phyloP scores from a whole-genome alignment of 768 basidiomycete species.

The Tylopilus plumbeoviolaceoides region DNA sequence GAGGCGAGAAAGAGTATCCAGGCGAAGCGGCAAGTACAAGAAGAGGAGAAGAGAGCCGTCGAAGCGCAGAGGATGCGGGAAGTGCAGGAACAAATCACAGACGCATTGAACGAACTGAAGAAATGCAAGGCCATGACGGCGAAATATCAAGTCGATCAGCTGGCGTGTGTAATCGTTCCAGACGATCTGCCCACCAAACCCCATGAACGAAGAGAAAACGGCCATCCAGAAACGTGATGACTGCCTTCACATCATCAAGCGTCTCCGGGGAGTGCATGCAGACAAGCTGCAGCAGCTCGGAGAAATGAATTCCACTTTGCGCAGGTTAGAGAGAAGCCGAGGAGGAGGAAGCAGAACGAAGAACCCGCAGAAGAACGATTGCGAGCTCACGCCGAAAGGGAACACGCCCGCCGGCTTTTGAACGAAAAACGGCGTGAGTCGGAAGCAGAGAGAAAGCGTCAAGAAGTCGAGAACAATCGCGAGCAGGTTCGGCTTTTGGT shows the following conservation, averaged over 20 bases:
- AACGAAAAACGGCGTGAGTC: constrained; percentile 3
- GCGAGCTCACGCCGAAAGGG: constrained; percentile 9
- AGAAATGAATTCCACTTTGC: constrained; percentile 15
- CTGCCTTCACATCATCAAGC: constrained; percentile 11
- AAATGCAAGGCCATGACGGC: constrained; percentile 8
- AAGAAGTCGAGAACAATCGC: background rate
- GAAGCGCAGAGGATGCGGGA: constrained; percentile 16
- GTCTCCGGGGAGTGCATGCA: constrained; percentile 15
- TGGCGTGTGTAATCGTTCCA: background rate
- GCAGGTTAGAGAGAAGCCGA: constrained; percentile 12
- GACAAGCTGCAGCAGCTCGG: constrained; percentile 16
- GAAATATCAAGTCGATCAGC: constrained; percentile 1
- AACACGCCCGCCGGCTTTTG: constrained; percentile 2
- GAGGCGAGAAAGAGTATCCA: constrained; percentile 17
- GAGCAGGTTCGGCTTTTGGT: constrained; percentile 6
- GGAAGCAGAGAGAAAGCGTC: constrained; percentile 9
- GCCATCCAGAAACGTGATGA: constrained; percentile 6
- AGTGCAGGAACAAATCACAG: constrained; percentile 16
- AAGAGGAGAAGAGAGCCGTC: constrained; percentile 20
- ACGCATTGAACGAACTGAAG: constrained; percentile 17
- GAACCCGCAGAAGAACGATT: constrained; percentile 10
- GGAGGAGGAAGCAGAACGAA: constrained; percentile 15
- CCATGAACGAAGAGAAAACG: constrained; percentile 16
- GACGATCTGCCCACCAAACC: constrained; percentile 17
- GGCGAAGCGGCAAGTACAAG: constrained; percentile 22